Conservation (phyloP, 805 yeast genomes). For the Suhomyces vadensis region DNA sequence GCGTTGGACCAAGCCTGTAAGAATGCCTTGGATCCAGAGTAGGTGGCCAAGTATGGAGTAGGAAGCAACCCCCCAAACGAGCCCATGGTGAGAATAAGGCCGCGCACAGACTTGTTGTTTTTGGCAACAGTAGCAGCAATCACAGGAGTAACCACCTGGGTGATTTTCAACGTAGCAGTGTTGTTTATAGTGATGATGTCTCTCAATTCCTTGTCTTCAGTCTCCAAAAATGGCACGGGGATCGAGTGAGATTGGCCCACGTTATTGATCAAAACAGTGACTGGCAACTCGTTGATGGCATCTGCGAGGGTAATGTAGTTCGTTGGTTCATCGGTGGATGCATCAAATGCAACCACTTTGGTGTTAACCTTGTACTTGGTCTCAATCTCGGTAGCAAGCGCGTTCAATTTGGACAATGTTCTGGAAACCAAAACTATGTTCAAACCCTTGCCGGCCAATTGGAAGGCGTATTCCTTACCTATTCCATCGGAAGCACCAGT, state of each 20-base stretch:
- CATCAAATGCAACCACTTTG: constrained; percentile 74
- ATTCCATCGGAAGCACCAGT: constrained; percentile 98
- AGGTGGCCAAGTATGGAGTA: constrained; percentile 87
- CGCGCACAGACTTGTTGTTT: constrained; percentile 49
- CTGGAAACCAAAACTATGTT: constrained; percentile 83
- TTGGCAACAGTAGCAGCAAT: constrained; percentile 54
- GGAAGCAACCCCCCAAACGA: constrained; percentile 95
- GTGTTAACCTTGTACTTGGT: constrained; percentile 60
- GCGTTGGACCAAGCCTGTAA: constrained; percentile 92
- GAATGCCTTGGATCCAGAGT: constrained; percentile 95
- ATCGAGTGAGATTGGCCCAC: constrained; percentile 94
- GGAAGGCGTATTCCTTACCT: constrained; percentile 87
- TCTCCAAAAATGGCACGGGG: constrained; percentile 90
- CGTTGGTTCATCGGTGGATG: constrained; percentile 57
- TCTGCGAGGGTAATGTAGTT: constrained; percentile 56
- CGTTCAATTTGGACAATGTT: constrained; percentile 73
- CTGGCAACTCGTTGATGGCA: constrained; percentile 53
- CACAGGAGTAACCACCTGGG: constrained; percentile 76
- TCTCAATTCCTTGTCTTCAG: constrained; percentile 69
- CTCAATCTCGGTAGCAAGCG: constrained; percentile 62
- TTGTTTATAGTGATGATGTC: constrained; percentile 84
- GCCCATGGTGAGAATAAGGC: constrained; percentile 90
- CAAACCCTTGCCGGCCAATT: constrained; percentile 83
- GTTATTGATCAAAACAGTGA: constrained; percentile 81
- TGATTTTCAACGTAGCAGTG: constrained; percentile 77